Evolutionary conservation across 306 rosid genomes (phyloP).

Genomic region (Fragaria iinumae): DNA sequence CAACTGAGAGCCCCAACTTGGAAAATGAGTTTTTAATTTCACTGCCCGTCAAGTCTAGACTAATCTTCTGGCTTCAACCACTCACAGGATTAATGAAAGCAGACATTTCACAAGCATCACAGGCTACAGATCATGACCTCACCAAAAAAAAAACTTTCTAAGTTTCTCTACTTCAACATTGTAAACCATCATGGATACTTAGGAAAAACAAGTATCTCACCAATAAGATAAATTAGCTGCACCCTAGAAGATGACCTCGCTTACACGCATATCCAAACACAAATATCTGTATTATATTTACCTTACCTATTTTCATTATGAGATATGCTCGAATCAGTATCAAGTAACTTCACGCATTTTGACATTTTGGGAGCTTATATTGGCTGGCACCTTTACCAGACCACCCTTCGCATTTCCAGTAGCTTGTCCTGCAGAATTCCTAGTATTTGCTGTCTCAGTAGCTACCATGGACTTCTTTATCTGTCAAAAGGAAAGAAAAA

Average conservation of each 20-base stretch:
- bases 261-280: neutral
- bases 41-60: neutral
- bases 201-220: neutral
- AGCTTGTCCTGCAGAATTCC: conserved; percentile 72
- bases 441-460: conserved; percentile 55
- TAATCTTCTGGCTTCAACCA: neutral
- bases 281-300: neutral
- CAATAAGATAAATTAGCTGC: neutral
- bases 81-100: neutral
- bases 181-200: neutral
- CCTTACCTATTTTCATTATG: conserved; percentile 37
- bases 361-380: conserved; percentile 53
- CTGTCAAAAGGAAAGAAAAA: conserved; percentile 43
- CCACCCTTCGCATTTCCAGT: conserved; percentile 70
- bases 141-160: neutral
- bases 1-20: neutral
- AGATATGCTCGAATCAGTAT: conserved; percentile 12
- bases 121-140: conserved; percentile 2
- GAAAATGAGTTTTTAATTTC: neutral
- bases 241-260: neutral
- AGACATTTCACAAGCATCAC: neutral
- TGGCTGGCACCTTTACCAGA: conserved; percentile 60
- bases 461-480: conserved; percentile 74
- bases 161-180: neutral
- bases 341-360: conserved; percentile 38